phyloP scores from a whole-genome alignment of 1,139 yeast species.

The Saccharomyces hybrid region DNA sequence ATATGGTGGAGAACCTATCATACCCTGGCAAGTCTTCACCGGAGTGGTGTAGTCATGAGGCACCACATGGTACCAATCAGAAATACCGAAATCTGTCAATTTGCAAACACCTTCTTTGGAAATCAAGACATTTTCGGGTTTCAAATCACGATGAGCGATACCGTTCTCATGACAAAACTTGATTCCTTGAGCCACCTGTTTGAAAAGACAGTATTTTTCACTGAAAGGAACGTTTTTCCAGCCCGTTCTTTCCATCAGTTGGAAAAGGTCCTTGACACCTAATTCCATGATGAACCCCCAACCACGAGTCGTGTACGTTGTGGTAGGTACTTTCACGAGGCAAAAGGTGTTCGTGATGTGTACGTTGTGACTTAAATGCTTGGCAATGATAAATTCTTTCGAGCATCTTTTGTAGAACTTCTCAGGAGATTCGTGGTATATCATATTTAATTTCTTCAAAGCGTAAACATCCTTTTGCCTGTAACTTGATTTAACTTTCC shows the following conservation, averaged over 20 bases:
- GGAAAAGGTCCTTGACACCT: slow-evolving; percentile 64
- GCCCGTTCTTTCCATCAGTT: slow-evolving; percentile 44
- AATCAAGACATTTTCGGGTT: slow-evolving; percentile 84
- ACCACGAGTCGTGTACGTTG: slow-evolving; percentile 50
- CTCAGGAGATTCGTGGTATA: slow-evolving; percentile 53
- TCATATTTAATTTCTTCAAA: slow-evolving; percentile 56
- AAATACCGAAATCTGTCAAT: slow-evolving; percentile 71
- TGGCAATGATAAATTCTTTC: slow-evolving; percentile 58
- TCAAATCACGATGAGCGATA: slow-evolving; percentile 85
- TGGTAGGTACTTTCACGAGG: slow-evolving; percentile 51
- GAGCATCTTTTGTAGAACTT: slow-evolving; percentile 61
- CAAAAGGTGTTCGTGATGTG: slow-evolving; percentile 55
- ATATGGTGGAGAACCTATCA: slow-evolving; percentile 76
- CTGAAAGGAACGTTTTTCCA: slow-evolving; percentile 44
- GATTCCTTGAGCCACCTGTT: slow-evolving; percentile 47
- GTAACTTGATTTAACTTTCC: slow-evolving; percentile 42
- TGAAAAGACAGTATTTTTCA: slow-evolving; percentile 46
- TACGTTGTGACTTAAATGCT: slow-evolving; percentile 42
- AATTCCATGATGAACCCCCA: slow-evolving; percentile 72
- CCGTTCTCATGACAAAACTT: slow-evolving; percentile 70
- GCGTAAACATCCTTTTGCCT: slow-evolving; percentile 41
- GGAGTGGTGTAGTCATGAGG: slow-evolving; percentile 47
- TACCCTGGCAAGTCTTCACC: slow-evolving; percentile 37
- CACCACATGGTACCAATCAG: slow-evolving; percentile 55
- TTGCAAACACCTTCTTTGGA: slow-evolving; percentile 51